Evolutionary conservation across 2,329 filamentous ascomycete species (phyloP).

Genomic region (Ramichloridium luteum): DNA sequence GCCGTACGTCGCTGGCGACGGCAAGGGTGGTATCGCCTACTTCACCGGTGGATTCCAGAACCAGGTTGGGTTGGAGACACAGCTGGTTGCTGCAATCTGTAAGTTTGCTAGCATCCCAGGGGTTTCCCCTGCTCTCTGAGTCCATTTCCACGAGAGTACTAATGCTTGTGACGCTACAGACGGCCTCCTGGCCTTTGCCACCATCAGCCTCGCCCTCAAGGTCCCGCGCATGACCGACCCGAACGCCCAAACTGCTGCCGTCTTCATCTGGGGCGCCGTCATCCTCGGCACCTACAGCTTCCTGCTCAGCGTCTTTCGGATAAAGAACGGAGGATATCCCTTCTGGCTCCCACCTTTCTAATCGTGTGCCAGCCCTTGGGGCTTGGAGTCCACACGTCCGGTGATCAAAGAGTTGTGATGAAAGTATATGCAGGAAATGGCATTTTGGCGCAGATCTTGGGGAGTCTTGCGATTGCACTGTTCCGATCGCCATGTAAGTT

Average conservation of each 20-base stretch:
- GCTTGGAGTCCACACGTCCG: too few species aligned
- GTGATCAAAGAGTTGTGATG: too few species aligned
- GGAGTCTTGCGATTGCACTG: too few species aligned
- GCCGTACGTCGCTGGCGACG: constrained; percentile 79
- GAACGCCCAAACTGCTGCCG: constrained; percentile 65
- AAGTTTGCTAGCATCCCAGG: too few species aligned
- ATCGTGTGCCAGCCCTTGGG: background rate
- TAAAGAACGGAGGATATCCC: constrained; percentile 91
- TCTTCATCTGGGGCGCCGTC: constrained; percentile 65
- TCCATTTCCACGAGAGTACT: too few species aligned
- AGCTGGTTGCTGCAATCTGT: constrained; percentile 91
- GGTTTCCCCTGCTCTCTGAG: too few species aligned
- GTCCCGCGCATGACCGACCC: constrained; percentile 75
- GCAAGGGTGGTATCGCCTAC: constrained; percentile 74
- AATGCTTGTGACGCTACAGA: constrained; percentile 42
- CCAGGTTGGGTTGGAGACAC: constrained; percentile 88
- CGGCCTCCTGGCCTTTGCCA: constrained; percentile 73
- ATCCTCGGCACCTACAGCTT: constrained; percentile 84
- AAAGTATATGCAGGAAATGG: too few species aligned
- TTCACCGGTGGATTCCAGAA: constrained; percentile 87
- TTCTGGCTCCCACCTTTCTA: constrained; percentile 88
- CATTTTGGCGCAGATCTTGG: too few species aligned
- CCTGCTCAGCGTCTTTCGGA: constrained; percentile 80
- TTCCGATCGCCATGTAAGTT: too few species aligned
- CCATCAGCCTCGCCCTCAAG: constrained; percentile 83